Base-by-base conservation (phyloP, 148 eudicot species). In the Heliosperma pusillum region DNA sequence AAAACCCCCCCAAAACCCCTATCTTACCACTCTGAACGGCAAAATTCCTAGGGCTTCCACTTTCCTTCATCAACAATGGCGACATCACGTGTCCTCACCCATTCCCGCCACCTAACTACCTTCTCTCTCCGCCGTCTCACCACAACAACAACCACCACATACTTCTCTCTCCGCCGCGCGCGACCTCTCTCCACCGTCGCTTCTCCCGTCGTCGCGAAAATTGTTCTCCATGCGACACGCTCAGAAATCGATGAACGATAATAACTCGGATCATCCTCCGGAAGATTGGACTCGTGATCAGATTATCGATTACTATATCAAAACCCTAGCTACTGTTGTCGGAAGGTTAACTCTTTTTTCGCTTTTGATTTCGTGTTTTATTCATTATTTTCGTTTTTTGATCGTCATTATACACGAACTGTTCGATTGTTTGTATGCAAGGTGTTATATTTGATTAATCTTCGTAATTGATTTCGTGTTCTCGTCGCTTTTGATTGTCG, bases 231-330 rank as follows among this genome's bases (percentile, higher is more conserved):
- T n/a, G n/a, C n/a, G n/a, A n/a, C n/a, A n/a, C n/a, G n/a, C n/a
- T n/a, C n/a, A n/a, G n/a, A n/a, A n/a, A n/a, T n/a, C n/a, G n/a
- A n/a, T n/a, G n/a, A n/a, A n/a, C n/a, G n/a, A n/a, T n/a, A n/a
- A n/a, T n/a, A n/a, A n/a, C n/a, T n/a, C n/a, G n/a, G 87, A 85
- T 45, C 68, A 77, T 52, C 87, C 87, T 1, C 83, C 81, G 25
- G 81, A 82, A n/a, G 71, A 66, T 24, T 61, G 72, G 60, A 82
- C 85, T 3, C 76, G 87, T 8, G 87, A 85, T 74, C 77, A 82
- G 21, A 85, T 85, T 4, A 85, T 85, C 12, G 83, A 77, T 74
- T 56, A 55, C 22, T 85, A 77, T 17, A 74, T 82, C 76, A 76
- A 84, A 66, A 84, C 82, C 47, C 77, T 84, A 24, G 84, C 87